These are phyloP conservation scores for Blastomyces gilchristii DNA, from an alignment of 2,329 filamentous ascomycete species.

Conservation along the genomic window DNA sequence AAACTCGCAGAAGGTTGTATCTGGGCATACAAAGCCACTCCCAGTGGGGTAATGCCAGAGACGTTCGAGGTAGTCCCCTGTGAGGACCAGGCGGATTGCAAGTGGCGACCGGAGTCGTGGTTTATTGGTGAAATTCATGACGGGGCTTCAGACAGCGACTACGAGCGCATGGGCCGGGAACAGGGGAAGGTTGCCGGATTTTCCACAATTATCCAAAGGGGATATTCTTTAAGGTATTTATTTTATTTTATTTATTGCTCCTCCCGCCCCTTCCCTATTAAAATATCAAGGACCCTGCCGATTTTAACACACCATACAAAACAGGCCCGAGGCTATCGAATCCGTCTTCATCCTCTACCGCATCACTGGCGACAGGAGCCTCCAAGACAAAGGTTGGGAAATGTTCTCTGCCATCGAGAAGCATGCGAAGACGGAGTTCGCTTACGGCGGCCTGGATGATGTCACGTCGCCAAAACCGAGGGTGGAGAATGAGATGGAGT, in stretches of 20 bases:
- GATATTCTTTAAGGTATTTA: conserved; percentile 15
- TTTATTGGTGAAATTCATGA: conserved; percentile 9
- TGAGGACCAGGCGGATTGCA: conserved; percentile 11
- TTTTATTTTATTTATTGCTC: neutral
- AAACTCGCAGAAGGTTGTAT: conserved; percentile 47
- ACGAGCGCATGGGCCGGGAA: conserved; percentile 8
- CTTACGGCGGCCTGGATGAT: conserved; percentile 46
- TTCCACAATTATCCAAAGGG: conserved; percentile 6
- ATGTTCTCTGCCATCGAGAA: conserved; percentile 68
- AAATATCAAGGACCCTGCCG: neutral
- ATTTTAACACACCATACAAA: neutral
- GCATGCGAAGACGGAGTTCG: conserved; percentile 55
- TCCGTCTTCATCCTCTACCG: conserved; percentile 85
- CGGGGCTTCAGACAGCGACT: conserved; percentile 7
- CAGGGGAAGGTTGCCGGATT: conserved; percentile 14
- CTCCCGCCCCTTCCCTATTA: neutral
- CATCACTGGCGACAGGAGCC: conserved; percentile 65
- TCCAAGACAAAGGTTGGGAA: conserved; percentile 73
- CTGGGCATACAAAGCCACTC: conserved; percentile 44
- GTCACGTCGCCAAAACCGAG: conserved; percentile 10
- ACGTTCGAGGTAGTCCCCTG: conserved; percentile 37
- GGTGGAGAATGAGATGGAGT: conserved; percentile 59
- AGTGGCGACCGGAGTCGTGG: conserved; percentile 12
- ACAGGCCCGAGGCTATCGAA: conserved; percentile 70
- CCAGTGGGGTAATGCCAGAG: conserved; percentile 47